Conservation (phyloP, 352 stramenopile genomes). For the Pythium angustatum region DNA sequence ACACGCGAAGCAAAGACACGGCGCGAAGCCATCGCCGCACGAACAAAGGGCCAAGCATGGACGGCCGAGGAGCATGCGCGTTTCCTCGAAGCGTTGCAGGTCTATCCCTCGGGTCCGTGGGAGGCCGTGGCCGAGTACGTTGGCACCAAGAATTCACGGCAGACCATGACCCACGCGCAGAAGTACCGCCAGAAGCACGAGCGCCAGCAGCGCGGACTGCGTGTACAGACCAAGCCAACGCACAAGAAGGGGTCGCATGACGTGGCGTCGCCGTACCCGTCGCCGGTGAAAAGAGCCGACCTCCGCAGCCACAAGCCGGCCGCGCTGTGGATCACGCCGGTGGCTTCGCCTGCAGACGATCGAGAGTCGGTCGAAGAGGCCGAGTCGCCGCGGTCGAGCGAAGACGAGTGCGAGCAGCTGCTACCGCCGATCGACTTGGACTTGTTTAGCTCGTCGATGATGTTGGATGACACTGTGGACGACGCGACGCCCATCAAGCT, state of each 20-base stretch:
- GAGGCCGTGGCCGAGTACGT: conserved; percentile 34
- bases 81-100: conserved; percentile 35
- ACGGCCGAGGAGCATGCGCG: conserved; percentile 35
- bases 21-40: conserved; percentile 27
- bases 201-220: conserved; percentile 35
- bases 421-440: conserved; percentile 18
- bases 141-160: conserved; percentile 36
- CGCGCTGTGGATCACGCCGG: background rate
- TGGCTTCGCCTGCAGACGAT: background rate
- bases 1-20: conserved; percentile 18
- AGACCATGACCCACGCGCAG: conserved; percentile 44
- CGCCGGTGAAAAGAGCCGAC: conserved; percentile 10
- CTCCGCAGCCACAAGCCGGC: background rate
- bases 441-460: conserved; percentile 15
- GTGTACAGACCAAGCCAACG: conserved; percentile 17
- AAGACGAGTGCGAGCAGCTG: conserved; percentile 26
- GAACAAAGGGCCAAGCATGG: conserved; percentile 29
- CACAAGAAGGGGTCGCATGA: background rate
- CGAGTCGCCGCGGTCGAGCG: conserved; percentile 25
- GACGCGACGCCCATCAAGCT: conserved; percentile 13
- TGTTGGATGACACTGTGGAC: conserved; percentile 1
- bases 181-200: conserved; percentile 51
- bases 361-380: background rate
- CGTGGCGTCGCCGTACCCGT: conserved; percentile 2
- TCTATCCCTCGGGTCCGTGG: conserved; percentile 37